Conservation (phyloP, 306 rosid species). For the Cucumis hystrix region DNA sequence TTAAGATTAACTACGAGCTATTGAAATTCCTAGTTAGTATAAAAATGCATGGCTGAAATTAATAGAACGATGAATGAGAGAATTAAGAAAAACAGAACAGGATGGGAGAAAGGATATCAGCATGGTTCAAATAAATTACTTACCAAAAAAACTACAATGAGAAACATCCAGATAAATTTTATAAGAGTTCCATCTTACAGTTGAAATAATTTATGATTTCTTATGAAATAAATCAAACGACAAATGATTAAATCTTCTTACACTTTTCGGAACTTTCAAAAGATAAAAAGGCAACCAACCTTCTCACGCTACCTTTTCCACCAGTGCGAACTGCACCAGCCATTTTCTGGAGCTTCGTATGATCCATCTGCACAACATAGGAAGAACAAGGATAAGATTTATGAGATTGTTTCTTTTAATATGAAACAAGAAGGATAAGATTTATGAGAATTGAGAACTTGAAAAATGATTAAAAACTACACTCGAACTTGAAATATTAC, state of each 20-base stretch:
- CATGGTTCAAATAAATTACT: neutral
- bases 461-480: neutral
- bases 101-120: neutral
- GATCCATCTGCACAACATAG: slow-evolving; percentile 48
- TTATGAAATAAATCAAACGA: neutral
- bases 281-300: slow-evolving; percentile 23
- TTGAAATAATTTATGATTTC: neutral
- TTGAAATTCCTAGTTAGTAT: neutral
- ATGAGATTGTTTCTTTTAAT: neutral
- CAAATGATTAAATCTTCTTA: neutral
- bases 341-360: slow-evolving; percentile 73
- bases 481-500: neutral
- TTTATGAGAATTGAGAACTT: neutral
- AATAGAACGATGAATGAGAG: neutral
- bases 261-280: neutral
- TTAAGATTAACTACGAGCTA: neutral
- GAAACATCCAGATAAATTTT: neutral
- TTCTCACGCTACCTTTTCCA: slow-evolving; percentile 90
- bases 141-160: neutral
- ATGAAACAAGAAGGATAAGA: neutral
- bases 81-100: neutral
- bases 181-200: no score
- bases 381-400: neutral
- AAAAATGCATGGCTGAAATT: neutral
- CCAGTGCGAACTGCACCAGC: slow-evolving; percentile 97